Base-by-base conservation (phyloP, 495 filamentous ascomycete species). In the Aspergillus cavernicola region DNA sequence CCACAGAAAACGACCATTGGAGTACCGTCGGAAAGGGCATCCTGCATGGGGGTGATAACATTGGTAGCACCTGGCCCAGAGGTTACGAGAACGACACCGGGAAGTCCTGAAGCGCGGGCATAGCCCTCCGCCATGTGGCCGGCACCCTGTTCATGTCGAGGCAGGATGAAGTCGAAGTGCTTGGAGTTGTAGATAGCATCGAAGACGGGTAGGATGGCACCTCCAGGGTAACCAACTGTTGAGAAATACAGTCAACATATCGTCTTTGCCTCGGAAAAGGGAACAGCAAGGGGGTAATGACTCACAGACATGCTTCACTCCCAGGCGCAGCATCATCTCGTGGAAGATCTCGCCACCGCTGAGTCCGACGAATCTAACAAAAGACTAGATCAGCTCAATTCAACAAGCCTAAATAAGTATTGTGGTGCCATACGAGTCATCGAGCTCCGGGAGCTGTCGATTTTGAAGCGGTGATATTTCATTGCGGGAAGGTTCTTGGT, bases 331-430 rank as follows among this genome's bases (percentile, higher is more conserved):
- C 90, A 98, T 96, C 93, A 98, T 97, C 72, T 98, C 92, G 63
- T 98, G 91, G 77, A 98, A 96, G 56, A 98, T 97, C 66, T 96
- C 85, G 64, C 93, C 93, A 68, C 95, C 95, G 43, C 80, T 95
- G 77, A 90, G 88, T 28, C 95, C 95, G 66, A 97, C 88, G 74
- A 98, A 96, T 47, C 89, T 88, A 56, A 60, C 12, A 24, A 35
- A 29, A 57, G 53, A 55, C 19, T 56, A 50, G n/a, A 39, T 62
- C 28, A 32, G 47, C 43, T 38, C 39, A 38, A 48, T 48, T 50
- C 19, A 24, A 22, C 31, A 26, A 44, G 23, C n/a, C 20, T n/a
- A 44, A 12, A 29, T 18, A 31, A 32, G 43, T n/a, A 23, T 18
- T 37, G 22, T n/a, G 35, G 28, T 13, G 15, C 70, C 77, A 55